Evolutionary conservation across 1,284 basidiomycete species (phyloP).

Genomic region (Apiotrichum laibachii): DNA sequence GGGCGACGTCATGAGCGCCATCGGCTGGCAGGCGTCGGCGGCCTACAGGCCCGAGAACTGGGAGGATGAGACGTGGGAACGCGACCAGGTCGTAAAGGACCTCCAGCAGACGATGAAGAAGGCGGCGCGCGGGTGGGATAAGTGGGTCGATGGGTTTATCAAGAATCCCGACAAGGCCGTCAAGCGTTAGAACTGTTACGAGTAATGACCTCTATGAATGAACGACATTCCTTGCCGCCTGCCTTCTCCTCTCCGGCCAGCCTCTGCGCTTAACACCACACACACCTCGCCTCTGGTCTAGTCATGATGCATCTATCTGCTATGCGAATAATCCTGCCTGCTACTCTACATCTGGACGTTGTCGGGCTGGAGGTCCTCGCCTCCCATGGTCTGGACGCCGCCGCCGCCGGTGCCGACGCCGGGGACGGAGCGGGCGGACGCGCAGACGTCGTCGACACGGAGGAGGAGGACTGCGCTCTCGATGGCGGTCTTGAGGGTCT

Average conservation of each 20-base stretch:
- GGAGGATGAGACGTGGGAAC: slow-evolving; percentile 28
- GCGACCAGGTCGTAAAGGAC: slow-evolving; percentile 21
- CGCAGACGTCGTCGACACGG: slow-evolving; percentile 92
- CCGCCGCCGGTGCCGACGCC: slow-evolving; percentile 22
- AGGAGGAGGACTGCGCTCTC: slow-evolving; percentile 90
- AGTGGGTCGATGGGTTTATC: slow-evolving; percentile 21
- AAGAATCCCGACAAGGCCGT: slow-evolving; percentile 24
- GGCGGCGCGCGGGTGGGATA: slow-evolving; percentile 22
- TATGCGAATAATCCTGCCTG: too few species aligned
- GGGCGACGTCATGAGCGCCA: slow-evolving; percentile 16
- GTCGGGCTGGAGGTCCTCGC: slow-evolving; percentile 23
- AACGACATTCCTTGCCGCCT: too few species aligned
- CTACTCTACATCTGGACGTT: slow-evolving; percentile 10
- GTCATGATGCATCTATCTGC: background rate
- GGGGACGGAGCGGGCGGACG: slow-evolving; percentile 60
- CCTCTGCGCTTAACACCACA: too few species aligned
- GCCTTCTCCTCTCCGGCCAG: too few species aligned
- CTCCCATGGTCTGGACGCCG: slow-evolving; percentile 50
- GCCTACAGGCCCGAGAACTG: slow-evolving; percentile 19
- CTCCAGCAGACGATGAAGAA: slow-evolving; percentile 21
- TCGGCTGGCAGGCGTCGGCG: slow-evolving; percentile 19
- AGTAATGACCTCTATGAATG: background rate
- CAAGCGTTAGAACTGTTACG: slow-evolving; percentile 3
- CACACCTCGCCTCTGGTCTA: too few species aligned
- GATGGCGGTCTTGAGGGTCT: slow-evolving; percentile 95